Conservation (phyloP, 805 yeast species). For the Candida corydali region DNA sequence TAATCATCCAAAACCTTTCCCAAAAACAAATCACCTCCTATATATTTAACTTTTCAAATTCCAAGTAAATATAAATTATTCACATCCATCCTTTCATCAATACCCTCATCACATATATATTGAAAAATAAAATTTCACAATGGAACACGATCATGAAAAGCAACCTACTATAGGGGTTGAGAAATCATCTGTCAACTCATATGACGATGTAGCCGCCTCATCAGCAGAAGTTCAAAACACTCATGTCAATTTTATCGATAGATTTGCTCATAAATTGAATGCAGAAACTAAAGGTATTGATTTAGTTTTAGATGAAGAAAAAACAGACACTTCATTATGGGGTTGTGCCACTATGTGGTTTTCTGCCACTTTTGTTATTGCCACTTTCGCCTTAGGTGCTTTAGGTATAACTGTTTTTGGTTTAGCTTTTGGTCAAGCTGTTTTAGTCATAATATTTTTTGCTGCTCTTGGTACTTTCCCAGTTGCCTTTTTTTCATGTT, state of each 20-base stretch:
- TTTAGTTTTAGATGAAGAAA: constrained; percentile 73
- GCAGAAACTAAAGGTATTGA: constrained; percentile 71
- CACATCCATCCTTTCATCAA: constrained; percentile 6
- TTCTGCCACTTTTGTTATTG: constrained; percentile 83
- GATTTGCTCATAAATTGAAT: constrained; percentile 30
- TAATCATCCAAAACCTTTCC: background rate
- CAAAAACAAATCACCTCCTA: constrained; percentile 7
- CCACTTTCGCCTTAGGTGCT: constrained; percentile 76
- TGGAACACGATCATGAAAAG: constrained; percentile 8
- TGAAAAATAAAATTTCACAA: background rate
- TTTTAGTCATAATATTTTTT: constrained; percentile 67
- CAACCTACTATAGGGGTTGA: constrained; percentile 7
- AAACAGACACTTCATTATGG: constrained; percentile 59
- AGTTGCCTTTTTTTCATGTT: constrained; percentile 78
- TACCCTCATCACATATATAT: background rate
- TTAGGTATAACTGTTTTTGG: constrained; percentile 55
- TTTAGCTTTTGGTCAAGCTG: constrained; percentile 70
- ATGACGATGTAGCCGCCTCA: constrained; percentile 2
- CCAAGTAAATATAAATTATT: constrained; percentile 8
- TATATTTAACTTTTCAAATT: constrained; percentile 7
- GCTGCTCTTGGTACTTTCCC: constrained; percentile 67
- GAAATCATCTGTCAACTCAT: constrained; percentile 6
- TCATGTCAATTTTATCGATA: constrained; percentile 20
- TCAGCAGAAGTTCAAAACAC: constrained; percentile 7
- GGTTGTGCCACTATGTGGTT: constrained; percentile 87